Conservation (phyloP, 129 eudicot species). For the Chrysanthemum makinoi region DNA sequence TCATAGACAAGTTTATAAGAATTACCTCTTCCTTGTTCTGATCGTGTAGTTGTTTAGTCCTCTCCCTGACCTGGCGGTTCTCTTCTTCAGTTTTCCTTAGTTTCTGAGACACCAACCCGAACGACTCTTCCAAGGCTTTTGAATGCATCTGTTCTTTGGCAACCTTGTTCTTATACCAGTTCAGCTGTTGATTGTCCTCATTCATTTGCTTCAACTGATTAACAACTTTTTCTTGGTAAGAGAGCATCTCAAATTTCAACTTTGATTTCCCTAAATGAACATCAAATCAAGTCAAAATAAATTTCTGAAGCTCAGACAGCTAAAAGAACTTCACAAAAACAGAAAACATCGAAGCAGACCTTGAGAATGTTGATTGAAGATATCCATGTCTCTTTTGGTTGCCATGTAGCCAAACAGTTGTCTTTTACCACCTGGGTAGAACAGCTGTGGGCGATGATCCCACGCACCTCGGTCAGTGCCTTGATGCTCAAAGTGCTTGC, state of each 20-base stretch:
- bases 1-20: neutral
- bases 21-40: conserved; percentile 23
- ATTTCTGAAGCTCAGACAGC: neutral
- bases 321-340: neutral
- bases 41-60: conserved; percentile 18
- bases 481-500: conserved; percentile 59
- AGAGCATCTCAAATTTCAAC: conserved; percentile 24
- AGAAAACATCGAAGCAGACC: conserved; percentile 36
- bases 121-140: conserved; percentile 21
- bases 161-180: conserved; percentile 18
- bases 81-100: conserved; percentile 24
- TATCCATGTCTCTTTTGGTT: conserved; percentile 54
- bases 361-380: conserved; percentile 60
- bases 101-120: conserved; percentile 11
- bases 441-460: conserved; percentile 37
- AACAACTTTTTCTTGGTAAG: conserved; percentile 27
- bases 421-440: conserved; percentile 66
- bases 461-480: conserved; percentile 56
- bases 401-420: conserved; percentile 80
- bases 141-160: conserved; percentile 16
- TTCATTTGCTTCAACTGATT: conserved; percentile 20
- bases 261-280: conserved; percentile 13
- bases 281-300: neutral
- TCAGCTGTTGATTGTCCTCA: conserved; percentile 23
- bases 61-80: conserved; percentile 26